Percentiles rank a stretch among this genome's conserved stretches.
Conservation (phyloP, 306 rosid species). For the Medicago lupulina region DNA sequence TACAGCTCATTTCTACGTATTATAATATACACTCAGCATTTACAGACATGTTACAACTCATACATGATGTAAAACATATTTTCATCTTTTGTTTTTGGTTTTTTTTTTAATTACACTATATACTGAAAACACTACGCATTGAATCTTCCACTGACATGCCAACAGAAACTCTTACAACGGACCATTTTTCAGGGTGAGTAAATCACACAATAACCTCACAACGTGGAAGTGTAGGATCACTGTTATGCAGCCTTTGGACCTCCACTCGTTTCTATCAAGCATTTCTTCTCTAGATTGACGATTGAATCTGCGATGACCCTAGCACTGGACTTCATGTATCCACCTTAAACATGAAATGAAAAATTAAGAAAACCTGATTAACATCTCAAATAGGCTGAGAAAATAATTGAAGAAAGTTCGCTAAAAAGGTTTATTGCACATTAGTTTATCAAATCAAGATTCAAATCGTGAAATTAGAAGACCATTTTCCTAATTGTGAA, state of each 20-base stretch:
- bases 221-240: slow-evolving; percentile 31
- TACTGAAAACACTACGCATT: slow-evolving; percentile 11
- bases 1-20: slow-evolving; percentile 11
- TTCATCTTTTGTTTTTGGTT: not conserved
- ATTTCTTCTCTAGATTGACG: slow-evolving; percentile 67
- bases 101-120: slow-evolving; percentile 4
- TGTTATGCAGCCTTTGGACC: slow-evolving; percentile 29
- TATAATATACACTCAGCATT: slow-evolving; percentile 11
- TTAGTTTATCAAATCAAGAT: not conserved
- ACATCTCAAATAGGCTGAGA: slow-evolving; percentile 26
- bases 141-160: slow-evolving; percentile 6
- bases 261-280: slow-evolving; percentile 62
- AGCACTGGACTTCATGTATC: slow-evolving; percentile 94
- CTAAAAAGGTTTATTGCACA: not conserved
- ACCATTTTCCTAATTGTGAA: not conserved
- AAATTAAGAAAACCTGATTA: slow-evolving; percentile 14
- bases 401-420: slow-evolving; percentile 4
- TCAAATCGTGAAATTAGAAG: not conserved
- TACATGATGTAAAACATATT: not conserved
- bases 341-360: slow-evolving; percentile 64
- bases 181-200: slow-evolving; percentile 15
- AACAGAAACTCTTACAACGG: slow-evolving; percentile 29
- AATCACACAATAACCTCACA: not conserved
- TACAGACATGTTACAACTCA: slow-evolving; percentile 30
- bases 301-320: slow-evolving; percentile 90